Conservation (phyloP, 495 filamentous ascomycete species). For the Chaetomium fimeti region DNA sequence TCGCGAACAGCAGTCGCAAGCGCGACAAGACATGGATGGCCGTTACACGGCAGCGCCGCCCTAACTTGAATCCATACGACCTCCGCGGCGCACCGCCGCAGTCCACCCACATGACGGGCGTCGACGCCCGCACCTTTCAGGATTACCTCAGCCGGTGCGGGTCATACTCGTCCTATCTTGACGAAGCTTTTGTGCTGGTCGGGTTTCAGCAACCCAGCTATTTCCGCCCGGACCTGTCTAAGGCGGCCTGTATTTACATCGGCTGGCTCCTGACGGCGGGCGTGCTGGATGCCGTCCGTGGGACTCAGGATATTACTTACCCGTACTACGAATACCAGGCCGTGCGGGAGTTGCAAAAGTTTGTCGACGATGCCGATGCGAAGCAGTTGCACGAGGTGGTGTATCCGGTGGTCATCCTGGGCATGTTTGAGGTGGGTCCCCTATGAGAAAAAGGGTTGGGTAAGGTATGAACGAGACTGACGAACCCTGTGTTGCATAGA, state of each 20-base stretch:
- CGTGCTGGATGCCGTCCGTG: not conserved
- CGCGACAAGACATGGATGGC: not conserved
- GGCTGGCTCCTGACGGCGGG: slow-evolving; percentile 11
- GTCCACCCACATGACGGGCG: slow-evolving; percentile 9
- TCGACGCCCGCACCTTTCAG: slow-evolving; percentile 5
- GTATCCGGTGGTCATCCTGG: slow-evolving; percentile 8
- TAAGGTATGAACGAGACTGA: not conserved
- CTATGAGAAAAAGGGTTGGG: not conserved
- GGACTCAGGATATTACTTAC: not conserved
- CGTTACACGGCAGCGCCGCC: not conserved
- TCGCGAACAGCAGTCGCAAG: not conserved
- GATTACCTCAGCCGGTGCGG: slow-evolving; percentile 6
- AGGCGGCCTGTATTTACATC: slow-evolving; percentile 9
- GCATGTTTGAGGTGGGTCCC: slow-evolving; percentile 4
- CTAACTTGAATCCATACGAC: not conserved
- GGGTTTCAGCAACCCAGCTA: slow-evolving; percentile 9
- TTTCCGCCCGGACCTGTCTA: slow-evolving; percentile 13
- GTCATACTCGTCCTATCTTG: slow-evolving; percentile 1
- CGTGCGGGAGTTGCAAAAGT: slow-evolving; percentile 5
- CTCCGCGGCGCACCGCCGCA: not conserved
- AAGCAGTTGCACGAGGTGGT: slow-evolving; percentile 9
- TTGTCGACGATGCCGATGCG: not conserved
- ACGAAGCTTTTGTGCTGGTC: slow-evolving; percentile 10
- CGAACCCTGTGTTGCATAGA: not conserved
- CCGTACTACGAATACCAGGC: slow-evolving; percentile 5